A percentile compares a stretch with the other conserved stretches of the same genome.
These are phyloP conservation scores for Sphaerobolus stellatus DNA, from an alignment of 1,284 basidiomycete genomes.

Conservation along the genomic window DNA sequence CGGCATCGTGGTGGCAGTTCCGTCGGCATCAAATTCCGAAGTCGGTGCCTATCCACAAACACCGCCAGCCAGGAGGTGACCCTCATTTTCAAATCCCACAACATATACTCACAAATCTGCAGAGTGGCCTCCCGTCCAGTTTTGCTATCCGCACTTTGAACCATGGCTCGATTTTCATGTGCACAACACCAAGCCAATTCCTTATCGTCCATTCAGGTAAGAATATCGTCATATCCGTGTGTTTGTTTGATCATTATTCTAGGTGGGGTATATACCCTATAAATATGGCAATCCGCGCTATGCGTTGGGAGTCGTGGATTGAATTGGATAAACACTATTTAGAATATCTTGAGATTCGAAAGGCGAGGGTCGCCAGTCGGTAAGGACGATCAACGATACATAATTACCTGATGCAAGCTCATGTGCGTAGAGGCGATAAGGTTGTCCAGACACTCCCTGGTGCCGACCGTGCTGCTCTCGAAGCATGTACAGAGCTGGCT, in stretches of 20 bases:
- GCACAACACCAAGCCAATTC: constrained; percentile 49
- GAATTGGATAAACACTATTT: constrained; percentile 62
- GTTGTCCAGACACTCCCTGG: constrained; percentile 52
- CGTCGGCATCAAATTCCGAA: background rate
- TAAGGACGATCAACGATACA: background rate
- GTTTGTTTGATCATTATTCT: background rate
- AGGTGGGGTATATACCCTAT: constrained; percentile 36
- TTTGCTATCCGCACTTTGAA: constrained; percentile 11
- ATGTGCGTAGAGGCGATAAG: constrained; percentile 48
- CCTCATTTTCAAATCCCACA: background rate
- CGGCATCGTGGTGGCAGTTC: background rate
- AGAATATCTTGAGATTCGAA: constrained; percentile 52
- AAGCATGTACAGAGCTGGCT: constrained; percentile 50
- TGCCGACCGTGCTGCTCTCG: constrained; percentile 50
- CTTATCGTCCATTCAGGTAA: constrained; percentile 63
- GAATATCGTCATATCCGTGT: constrained; percentile 58
- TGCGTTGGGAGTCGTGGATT: constrained; percentile 70
- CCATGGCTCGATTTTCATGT: constrained; percentile 28
- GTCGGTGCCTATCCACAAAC: background rate
- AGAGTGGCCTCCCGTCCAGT: background rate
- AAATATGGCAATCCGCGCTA: constrained; percentile 70
- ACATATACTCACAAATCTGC: background rate
- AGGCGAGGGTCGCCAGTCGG: constrained; percentile 6
- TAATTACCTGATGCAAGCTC: constrained; percentile 19
- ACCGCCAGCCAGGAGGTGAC: background rate